Base-by-base conservation (phyloP, 2,329 filamentous ascomycete species). In the Ceratocystis alfenasii region DNA sequence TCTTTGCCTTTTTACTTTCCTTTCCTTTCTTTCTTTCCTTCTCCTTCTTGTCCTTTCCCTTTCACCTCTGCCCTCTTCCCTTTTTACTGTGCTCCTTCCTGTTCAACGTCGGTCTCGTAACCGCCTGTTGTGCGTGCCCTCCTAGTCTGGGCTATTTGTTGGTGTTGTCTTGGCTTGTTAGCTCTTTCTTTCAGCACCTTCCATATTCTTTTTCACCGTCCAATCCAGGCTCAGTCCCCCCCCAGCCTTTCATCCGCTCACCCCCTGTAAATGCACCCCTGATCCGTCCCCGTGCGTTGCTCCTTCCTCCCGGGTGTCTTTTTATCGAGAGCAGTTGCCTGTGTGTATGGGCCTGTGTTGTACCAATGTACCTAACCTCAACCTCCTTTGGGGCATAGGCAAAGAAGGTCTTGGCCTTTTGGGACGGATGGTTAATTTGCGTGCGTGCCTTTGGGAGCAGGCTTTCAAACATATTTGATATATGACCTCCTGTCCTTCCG, bases 391-490 rank as follows among this genome's bases (percentile, higher is more conserved):
- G 1, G 3, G 12, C 10, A 41, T 41, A 41, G 36, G 36, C 3
- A 41, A 15, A 41, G 10, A 41, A 3, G 12, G 36, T 41, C 36
- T 41, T 41, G 36, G 36, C 36, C 12, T 41, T 41, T 41, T 41
- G 36, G 36, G 36, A 41, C 12, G 36, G 36, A 41, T 41, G 36
- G 36, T 4, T 59, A 59, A 59, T 59, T 59, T 59, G 55, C 36
- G 36, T 41, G 10, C 36, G 36, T 41, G 10, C 36, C 36, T 41
- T 12, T 15, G 36, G 10, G 10, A 15, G 1, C 36, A 15, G 36
- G 36, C 33, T 48, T 50, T 30, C n/a, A 22, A 25, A 50, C 48
- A 63, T 50, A 63, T 48, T 63, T 63, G 61, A 48, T 63, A 20
- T 33, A 63, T 62, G 30, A 48, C 33, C 60, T 25, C 50, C 48